Conservation (phyloP, 495 filamentous ascomycete species). For the Penicillium odoratum region DNA sequence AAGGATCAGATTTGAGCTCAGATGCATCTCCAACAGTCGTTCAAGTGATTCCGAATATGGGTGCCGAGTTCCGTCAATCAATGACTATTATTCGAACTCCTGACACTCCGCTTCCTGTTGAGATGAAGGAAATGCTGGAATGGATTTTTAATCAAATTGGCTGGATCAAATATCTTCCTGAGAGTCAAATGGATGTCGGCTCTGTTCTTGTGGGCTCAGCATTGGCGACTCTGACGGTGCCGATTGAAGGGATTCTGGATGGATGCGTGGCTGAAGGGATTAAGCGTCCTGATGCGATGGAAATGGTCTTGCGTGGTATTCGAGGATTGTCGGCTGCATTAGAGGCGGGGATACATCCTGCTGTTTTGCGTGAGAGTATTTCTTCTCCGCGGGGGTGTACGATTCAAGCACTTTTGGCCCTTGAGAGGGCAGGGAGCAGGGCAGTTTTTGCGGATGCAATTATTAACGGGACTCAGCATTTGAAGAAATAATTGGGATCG, state of each 20-base stretch:
- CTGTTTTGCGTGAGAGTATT: conserved; percentile 35
- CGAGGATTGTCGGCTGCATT: conserved; percentile 34
- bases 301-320: conserved; percentile 33
- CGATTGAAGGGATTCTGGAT: conserved; percentile 41
- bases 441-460: conserved; percentile 27
- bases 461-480: conserved; percentile 26
- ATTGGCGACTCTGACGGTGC: conserved; percentile 33
- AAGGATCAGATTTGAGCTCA: conserved; percentile 26
- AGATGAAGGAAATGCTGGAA: conserved; percentile 21
- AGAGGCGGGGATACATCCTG: conserved; percentile 35
- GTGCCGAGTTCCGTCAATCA: conserved; percentile 34
- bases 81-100: conserved; percentile 36
- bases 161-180: conserved; percentile 29
- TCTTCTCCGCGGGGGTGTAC: conserved; percentile 40
- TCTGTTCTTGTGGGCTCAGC: conserved; percentile 35
- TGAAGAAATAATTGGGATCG: conserved; percentile 10
- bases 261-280: conserved; percentile 41
- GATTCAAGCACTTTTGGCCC: conserved; percentile 32
- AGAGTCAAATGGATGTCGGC: conserved; percentile 30
- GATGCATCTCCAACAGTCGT: conserved; percentile 22
- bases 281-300: conserved; percentile 34
- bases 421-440: conserved; percentile 35
- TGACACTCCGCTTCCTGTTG: conserved; percentile 4
- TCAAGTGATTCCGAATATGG: conserved; percentile 39
- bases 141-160: conserved; percentile 35